Evolutionary conservation across 2,329 filamentous ascomycete genomes (phyloP), one percentile per base, ranked within the genome.

Genomic region (Hymenoscyphus infarciens): DNA sequence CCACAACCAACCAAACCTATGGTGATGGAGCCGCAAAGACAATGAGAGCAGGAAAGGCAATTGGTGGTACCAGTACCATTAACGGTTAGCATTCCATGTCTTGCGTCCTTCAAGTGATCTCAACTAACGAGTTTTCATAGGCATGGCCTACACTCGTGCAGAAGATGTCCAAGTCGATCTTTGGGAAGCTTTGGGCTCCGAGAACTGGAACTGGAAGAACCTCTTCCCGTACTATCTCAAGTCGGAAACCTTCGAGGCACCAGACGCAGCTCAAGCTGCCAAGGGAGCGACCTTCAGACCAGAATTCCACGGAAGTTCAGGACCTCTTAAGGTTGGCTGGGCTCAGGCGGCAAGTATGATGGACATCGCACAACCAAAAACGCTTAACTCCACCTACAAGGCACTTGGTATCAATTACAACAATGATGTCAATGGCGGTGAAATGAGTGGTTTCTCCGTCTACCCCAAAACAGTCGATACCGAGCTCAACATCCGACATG

Each of bases 31-130:
- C 38, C 4, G 65, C 59, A 0, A 66, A 77, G 38, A 68, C 67
- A 4, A 70, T 78, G 55, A 71, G 71, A 54, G 75, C 76, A n/a
- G 78, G 77, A 2, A 80, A 77, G 64, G 77, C 75, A 0, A 66
- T 80, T 1, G 77, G 76, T 53, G 79, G 77, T 5, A 77, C 76
- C 2, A 78, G 75, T 16, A 71, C 73, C 10, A 78, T 80, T 60
- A 80, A 80, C 68, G 65, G 64, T 64, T 54, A 25, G 22, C 16
- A 52, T 42, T 29, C 54, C 10, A 7, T n/a, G 5, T 11, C 6
- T 39, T 49, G 13, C 10, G 19, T 22, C 5, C 13, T 56, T 7
- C 13, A 35, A 11, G 7, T 11, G n/a, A 57, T 11, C 7, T 5
- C 13, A 39, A 31, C 58, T 63, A 57, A 61, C 31, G 5, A 15